Evolutionary conservation across 495 filamentous ascomycete species (phyloP).

Genomic region (Tuber calosporum): DNA sequence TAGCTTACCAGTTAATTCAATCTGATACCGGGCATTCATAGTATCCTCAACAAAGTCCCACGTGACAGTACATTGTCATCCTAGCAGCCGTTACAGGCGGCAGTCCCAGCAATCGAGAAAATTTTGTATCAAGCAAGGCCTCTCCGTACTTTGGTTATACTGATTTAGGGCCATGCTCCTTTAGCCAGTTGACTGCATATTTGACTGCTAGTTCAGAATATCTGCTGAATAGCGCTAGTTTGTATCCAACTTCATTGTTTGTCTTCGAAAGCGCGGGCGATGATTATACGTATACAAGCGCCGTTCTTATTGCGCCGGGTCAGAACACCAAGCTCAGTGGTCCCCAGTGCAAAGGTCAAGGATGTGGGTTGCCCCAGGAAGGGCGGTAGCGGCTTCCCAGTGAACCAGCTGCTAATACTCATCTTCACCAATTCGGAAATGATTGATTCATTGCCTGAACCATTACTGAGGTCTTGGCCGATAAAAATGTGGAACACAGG

Average conservation of each 20-base stretch:
- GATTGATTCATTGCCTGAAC: conserved; percentile 54
- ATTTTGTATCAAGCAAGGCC: conserved; percentile 53
- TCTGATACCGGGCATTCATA: conserved; percentile 90
- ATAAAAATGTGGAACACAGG: conserved; percentile 82
- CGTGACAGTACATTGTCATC: conserved; percentile 89
- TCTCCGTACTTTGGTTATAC: too few species aligned
- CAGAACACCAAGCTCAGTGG: conserved; percentile 86
- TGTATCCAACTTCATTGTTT: conserved; percentile 89
- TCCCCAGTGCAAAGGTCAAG: conserved; percentile 89
- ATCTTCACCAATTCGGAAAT: conserved; percentile 79
- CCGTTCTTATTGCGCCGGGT: conserved; percentile 98
- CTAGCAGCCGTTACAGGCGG: conserved; percentile 88
- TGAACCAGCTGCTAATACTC: conserved; percentile 85
- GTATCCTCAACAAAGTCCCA: conserved; percentile 92
- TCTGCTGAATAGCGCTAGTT: conserved; percentile 90
- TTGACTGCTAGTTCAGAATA: conserved; percentile 87
- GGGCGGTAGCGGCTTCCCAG: conserved; percentile 87
- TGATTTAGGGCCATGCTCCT: conserved; percentile 50
- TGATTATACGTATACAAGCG: conserved; percentile 86
- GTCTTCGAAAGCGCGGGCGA: conserved; percentile 82
- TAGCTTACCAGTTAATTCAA: conserved; percentile 66
- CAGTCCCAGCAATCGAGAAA: conserved; percentile 83
- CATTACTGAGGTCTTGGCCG: conserved; percentile 65
- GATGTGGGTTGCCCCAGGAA: conserved; percentile 82
- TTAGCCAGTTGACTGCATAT: conserved; percentile 93